Base-by-base conservation (phyloP, 2,329 filamentous ascomycete species). In the Fusarium sp. region DNA sequence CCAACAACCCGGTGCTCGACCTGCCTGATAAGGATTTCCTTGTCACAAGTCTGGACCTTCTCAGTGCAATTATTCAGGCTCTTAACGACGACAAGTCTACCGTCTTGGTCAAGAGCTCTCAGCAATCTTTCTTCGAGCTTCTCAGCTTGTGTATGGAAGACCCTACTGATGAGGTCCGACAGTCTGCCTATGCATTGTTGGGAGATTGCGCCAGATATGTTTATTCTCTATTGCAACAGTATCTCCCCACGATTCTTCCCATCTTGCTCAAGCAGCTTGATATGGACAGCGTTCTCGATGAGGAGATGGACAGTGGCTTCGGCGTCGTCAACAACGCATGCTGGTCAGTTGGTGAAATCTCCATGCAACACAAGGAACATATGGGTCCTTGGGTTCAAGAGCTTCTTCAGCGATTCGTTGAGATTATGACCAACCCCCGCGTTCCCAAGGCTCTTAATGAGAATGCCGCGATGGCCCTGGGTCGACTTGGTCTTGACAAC, bases 241-340 rank as follows among this genome's bases (percentile, higher is more conserved):
- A 90, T 72, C 84, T 99, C 16, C 86, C 88, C 3, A 88, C 85
- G 14, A 86, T 98, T 58, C 83, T 98, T 77, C 92, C 93, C 1
- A 90, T 95, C 51, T 83, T 98, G n/a, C 87, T 98, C 69, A 89
- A 90, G 74, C 94, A 98, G 78, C 88, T 99, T 29, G 94, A 98
- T 71, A 84, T 97, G 71, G 91, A 94, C 66, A 86, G 86, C 58
- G 87, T 94, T 53, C 81, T 89, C 20, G 92, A 94, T 65, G 93
- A 97, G 73, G 92, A 94, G 65, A 90, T 94, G 48, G 93, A 97
- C 69, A 92, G 89, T 20, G 91, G 90, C 16, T 98, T 97, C 79
- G 94, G 94, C 65, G 94, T 98, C 30, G 90, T 98, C 64, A 99
- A 98, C 86, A 99, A 99, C 78, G 95, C 96, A 24, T 98, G 95